phyloP scores from a whole-genome alignment of 1,139 yeast species.

The Suhomyces chickasaworum region DNA sequence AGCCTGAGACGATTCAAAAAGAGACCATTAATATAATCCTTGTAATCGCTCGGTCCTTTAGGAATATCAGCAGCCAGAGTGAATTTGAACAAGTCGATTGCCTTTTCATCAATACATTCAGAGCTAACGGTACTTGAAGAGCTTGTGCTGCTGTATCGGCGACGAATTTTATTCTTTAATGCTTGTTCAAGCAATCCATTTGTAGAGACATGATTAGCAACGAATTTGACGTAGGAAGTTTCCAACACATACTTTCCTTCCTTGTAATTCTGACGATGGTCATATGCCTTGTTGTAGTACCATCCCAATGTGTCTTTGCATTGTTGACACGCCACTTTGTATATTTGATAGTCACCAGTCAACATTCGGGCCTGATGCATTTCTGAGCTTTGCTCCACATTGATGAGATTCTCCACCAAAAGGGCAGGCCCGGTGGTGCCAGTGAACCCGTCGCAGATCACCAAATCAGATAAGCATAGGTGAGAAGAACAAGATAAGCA shows the following conservation, averaged over 20 bases:
- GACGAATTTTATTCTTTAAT: slow-evolving; percentile 28
- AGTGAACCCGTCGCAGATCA: slow-evolving; percentile 52
- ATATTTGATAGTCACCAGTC: slow-evolving; percentile 71
- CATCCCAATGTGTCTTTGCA: slow-evolving; percentile 71
- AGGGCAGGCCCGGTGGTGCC: slow-evolving; percentile 57
- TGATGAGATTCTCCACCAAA: slow-evolving; percentile 52
- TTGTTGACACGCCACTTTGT: slow-evolving; percentile 65
- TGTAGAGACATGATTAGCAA: slow-evolving; percentile 19
- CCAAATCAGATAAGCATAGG: slow-evolving; percentile 48
- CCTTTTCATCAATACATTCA: slow-evolving; percentile 14
- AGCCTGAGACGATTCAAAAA: slow-evolving; percentile 22
- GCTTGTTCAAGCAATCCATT: slow-evolving; percentile 33
- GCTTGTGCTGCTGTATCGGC: slow-evolving; percentile 22
- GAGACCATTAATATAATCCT: slow-evolving; percentile 22
- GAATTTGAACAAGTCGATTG: slow-evolving; percentile 12
- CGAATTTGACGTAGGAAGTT: slow-evolving; percentile 28
- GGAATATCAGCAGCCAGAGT: slow-evolving; percentile 2
- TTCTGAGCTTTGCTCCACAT: slow-evolving; percentile 35
- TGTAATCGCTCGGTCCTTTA: slow-evolving; percentile 13
- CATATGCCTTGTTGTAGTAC: slow-evolving; percentile 68
- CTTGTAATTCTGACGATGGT: slow-evolving; percentile 62
- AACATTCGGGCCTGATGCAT: slow-evolving; percentile 53
- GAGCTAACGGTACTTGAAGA: slow-evolving; percentile 14
- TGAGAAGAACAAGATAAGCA: slow-evolving; percentile 57
- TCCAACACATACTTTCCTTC: slow-evolving; percentile 82